These are phyloP conservation scores for Lithospermum erythrorhizon DNA, from an alignment of 257 asterid genomes.

Conservation along the genomic window DNA sequence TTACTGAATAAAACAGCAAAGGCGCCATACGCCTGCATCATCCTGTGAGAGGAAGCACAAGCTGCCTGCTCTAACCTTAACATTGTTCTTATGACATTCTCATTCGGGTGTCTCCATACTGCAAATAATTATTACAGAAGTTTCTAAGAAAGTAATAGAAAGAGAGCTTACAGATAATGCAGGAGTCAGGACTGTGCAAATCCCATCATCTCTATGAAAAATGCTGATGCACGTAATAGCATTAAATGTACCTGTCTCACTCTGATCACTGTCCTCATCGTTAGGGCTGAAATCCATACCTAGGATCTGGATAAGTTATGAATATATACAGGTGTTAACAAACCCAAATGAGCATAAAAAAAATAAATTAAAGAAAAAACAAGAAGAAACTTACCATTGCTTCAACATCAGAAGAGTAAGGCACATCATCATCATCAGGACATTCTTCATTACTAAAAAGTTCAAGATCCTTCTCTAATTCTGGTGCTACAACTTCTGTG, in stretches of 20 bases:
- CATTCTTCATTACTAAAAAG: slow-evolving; percentile 38
- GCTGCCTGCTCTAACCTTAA: slow-evolving; percentile 79
- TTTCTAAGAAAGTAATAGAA: neutral
- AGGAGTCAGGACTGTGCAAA: neutral
- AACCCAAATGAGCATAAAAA: slow-evolving; percentile 8
- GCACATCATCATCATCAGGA: slow-evolving; percentile 43
- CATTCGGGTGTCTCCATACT: slow-evolving; percentile 39
- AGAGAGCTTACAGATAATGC: neutral
- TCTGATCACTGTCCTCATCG: slow-evolving; percentile 25
- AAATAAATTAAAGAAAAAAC: slow-evolving; percentile 12
- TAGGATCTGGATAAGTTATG: slow-evolving; percentile 49
- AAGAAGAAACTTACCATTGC: slow-evolving; percentile 47
- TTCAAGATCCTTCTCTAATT: slow-evolving; percentile 15
- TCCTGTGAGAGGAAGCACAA: slow-evolving; percentile 42
- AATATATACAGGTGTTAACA: slow-evolving; percentile 11
- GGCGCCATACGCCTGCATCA: slow-evolving; percentile 47
- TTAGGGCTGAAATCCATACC: slow-evolving; percentile 76
- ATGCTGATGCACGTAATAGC: neutral
- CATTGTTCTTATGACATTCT: slow-evolving; percentile 40
- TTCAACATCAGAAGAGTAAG: slow-evolving; percentile 70
- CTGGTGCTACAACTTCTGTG: slow-evolving; percentile 9
- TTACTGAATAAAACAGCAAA: slow-evolving; percentile 56
- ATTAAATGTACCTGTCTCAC: slow-evolving; percentile 39
- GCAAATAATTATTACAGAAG: slow-evolving; percentile 20
- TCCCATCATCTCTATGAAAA: neutral